A percentile compares a stretch with the other conserved stretches of the same genome.
Conservation (phyloP, 441 rosid species). For the Rhodomyrtus psidioides region DNA sequence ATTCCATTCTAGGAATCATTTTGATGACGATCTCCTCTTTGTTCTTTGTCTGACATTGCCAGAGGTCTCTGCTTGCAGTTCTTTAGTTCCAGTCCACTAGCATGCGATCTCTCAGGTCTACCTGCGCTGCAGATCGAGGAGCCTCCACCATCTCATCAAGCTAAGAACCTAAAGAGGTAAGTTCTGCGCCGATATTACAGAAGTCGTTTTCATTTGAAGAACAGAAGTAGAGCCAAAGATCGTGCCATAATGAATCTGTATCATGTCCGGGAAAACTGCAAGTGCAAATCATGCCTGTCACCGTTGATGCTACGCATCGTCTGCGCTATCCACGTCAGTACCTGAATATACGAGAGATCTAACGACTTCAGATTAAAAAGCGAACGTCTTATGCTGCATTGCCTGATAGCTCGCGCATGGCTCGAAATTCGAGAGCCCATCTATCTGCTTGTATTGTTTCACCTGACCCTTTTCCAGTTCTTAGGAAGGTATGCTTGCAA, state of each 20-base stretch:
- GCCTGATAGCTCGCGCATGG: not conserved
- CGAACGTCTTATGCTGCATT: not conserved
- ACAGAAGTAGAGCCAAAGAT: not conserved
- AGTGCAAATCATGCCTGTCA: not conserved
- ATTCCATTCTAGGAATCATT: not conserved
- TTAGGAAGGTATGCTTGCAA: not conserved
- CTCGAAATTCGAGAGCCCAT: not conserved
- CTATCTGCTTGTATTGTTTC: not conserved
- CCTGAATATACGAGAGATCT: not conserved
- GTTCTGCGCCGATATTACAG: not conserved
- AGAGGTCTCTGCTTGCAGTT: slow-evolving; percentile 26
- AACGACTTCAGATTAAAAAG: not conserved
- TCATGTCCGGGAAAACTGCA: not conserved
- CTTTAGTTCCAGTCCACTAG: slow-evolving; percentile 49
- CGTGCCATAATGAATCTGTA: not conserved
- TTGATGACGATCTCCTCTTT: not conserved
- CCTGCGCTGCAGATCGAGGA: slow-evolving; percentile 33
- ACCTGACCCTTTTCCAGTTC: not conserved
- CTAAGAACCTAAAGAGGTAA: slow-evolving; percentile 25
- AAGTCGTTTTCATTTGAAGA: not conserved
- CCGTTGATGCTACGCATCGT: not conserved
- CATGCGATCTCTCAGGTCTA: slow-evolving; percentile 40
- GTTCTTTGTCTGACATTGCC: not conserved
- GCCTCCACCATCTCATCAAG: slow-evolving; percentile 16
- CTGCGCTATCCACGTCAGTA: not conserved